Evolutionary conservation across 257 asterid genomes (phyloP), one percentile per base, ranked within the genome.

Genomic region (Apocynum venetum): DNA sequence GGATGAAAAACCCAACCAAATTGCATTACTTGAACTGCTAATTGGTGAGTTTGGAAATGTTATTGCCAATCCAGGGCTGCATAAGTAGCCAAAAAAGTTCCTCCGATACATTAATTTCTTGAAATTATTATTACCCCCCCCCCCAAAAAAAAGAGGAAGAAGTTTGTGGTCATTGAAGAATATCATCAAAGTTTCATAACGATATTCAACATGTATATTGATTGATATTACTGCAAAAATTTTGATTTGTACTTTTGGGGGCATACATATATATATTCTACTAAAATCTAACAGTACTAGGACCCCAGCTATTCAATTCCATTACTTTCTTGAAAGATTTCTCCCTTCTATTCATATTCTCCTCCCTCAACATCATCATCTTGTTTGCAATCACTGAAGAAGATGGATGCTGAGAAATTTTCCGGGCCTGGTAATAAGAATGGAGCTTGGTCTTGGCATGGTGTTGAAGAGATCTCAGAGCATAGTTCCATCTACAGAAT

Each of bases 271-370:
- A 5, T 13, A 13, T 46, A 72, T 8, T 19, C 1, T 15, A 69
- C 64, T 81, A 90, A 83, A 88, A 90, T 78, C 91, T 83, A 60
- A 88, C 84, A n/a, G 96, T 90, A 68, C 77, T 77, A 3, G 93
- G 97, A 61, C 93, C 97, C 91, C 88, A 92, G 53, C 88, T 86
- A 71, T 87, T 87, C 78, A 86, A 75, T 74, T 85, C 82, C 92
- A 89, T 82, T 3, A 88, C 89, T 79, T 77, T 87, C 59, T 83
- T 82, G 74, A 84, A 63, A 41, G 84, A 80, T 36, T 80, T 78
- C 47, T 90, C 91, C 14, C 78, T 86, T 72, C 72, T 73, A 41
- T 76, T 77, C 77, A 79, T 68, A 83, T 71, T 84, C 44, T 79
- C 80, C 19, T 72, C 82, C 75, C 36, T 75, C 82, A n/a, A 35